Evolutionary conservation across 148 eudicot genomes (phyloP).

Genomic region (Simmondsia chinensis): DNA sequence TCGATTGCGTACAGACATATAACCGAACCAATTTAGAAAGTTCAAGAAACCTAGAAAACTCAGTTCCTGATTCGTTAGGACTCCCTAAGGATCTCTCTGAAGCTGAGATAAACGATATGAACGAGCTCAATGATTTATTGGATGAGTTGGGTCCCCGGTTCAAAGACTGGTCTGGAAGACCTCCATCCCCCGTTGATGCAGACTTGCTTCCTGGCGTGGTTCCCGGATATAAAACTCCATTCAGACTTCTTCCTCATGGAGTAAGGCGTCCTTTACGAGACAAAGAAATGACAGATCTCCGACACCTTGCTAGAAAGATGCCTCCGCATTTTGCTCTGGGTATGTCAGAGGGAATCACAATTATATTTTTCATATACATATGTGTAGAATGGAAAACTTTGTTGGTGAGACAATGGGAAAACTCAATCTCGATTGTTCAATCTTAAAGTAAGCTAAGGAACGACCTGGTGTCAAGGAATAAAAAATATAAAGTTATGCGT

Average conservation of each 20-base stretch:
- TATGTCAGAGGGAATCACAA: constrained; percentile 16
- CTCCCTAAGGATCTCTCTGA: constrained; percentile 30
- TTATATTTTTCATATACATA: no score
- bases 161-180: constrained; percentile 77
- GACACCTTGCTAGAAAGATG: constrained; percentile 60
- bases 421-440: no score
- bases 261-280: constrained; percentile 41
- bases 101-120: constrained; percentile 43
- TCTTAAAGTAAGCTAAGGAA: no score
- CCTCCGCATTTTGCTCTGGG: constrained; percentile 97
- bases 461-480: no score
- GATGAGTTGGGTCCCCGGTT: constrained; percentile 79
- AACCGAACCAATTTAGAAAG: constrained; percentile 12
- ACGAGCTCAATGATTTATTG: constrained; percentile 49
- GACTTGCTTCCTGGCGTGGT: constrained; percentile 76
- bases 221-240: constrained; percentile 62
- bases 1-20: constrained; percentile 64
- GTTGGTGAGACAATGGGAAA: no score
- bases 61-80: constrained; percentile 13
- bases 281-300: constrained; percentile 48
- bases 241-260: constrained; percentile 77
- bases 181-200: constrained; percentile 85
- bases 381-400: no score
- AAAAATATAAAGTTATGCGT: no score
- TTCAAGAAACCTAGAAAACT: constrained; percentile 11